These are phyloP conservation scores for Fraxinus baroniana DNA, from an alignment of 305 asterid species.

Conservation along the genomic window DNA sequence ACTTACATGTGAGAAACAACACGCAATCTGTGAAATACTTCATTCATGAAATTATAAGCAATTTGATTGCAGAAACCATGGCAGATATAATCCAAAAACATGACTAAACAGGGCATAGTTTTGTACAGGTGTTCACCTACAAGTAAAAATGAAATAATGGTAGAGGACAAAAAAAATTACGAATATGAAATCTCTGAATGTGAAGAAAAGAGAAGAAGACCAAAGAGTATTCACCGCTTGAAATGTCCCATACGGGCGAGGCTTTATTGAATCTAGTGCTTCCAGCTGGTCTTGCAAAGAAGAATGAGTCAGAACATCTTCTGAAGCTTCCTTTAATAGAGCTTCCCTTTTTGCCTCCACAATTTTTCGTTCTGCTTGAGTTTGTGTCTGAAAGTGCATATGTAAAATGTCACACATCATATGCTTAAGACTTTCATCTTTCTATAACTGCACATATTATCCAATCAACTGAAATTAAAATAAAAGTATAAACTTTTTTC, in stretches of 20 bases:
- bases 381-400: conserved; percentile 60
- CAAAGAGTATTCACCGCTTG: conserved; percentile 62
- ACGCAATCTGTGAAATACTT: background rate
- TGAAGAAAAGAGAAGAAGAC: conserved; percentile 23
- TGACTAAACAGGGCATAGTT: background rate
- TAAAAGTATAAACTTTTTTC: background rate
- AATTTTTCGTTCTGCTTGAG: conserved; percentile 84
- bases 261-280: conserved; percentile 65
- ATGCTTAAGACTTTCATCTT: conserved; percentile 9
- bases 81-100: background rate
- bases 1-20: background rate
- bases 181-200: conserved; percentile 7
- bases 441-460: conserved; percentile 1
- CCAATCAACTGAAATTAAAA: conserved; percentile 11
- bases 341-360: conserved; percentile 73
- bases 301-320: conserved; percentile 35
- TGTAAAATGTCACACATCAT: conserved; percentile 18
- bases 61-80: background rate
- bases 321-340: conserved; percentile 58
- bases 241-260: conserved; percentile 73
- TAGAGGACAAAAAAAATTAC: background rate
- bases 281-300: conserved; percentile 55
- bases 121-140: background rate
- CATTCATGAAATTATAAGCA: background rate
- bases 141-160: background rate